Base-by-base conservation (phyloP, 2,329 filamentous ascomycete species). In the Fusarium cyanostomum region DNA sequence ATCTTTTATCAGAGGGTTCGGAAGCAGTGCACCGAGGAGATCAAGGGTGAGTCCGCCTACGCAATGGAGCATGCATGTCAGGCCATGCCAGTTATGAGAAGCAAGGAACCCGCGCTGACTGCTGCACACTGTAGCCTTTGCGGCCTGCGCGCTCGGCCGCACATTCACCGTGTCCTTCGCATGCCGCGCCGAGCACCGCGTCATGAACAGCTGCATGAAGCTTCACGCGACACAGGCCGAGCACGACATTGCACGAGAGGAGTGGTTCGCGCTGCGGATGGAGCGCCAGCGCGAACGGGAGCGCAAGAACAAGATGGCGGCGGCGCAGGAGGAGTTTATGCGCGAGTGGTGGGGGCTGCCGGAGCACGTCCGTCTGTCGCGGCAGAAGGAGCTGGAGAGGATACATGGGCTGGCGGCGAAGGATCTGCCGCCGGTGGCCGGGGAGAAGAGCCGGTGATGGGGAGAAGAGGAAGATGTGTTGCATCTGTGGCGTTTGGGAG, bases 151-250 rank as follows among this genome's bases (percentile, higher is more conserved):
- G 50, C 84, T 89, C 45, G 89, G 90, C 73, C 91, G 92, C 66
- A 98, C 94, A 7, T 86, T 98, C 70, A 93, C 89, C 54, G 91
- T 95, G 56, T 90, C 93, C 11, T 97, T 95, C 82, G 86, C 88
- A 50, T 99, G 95, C 81, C 89, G 92, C 51, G 79, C 84, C 44
- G 85, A 94, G 73, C 90, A 93, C 71, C 88, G 89, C 62, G 83
- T 84, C 31, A 99, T 99, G 95, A 99, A 99, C 80, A 84, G 82
- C 61, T 99, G 95, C 81, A 97, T 99, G 93, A 84, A 94, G 68
- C 78, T 84, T 53, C 90, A 96, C 79, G 94, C 94, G 52, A 96
- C 92, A 64, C 91, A 89, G 64, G 87, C 85, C 52, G 92, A 96
- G 75, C 86, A 96, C 77, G 95, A 99, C 79, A 88, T 87, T 21